Percentiles rank a stretch among this genome's conserved stretches.
phyloP scores from a whole-genome alignment of 1,284 basidiomycete species.

The Pascua guehoae region DNA sequence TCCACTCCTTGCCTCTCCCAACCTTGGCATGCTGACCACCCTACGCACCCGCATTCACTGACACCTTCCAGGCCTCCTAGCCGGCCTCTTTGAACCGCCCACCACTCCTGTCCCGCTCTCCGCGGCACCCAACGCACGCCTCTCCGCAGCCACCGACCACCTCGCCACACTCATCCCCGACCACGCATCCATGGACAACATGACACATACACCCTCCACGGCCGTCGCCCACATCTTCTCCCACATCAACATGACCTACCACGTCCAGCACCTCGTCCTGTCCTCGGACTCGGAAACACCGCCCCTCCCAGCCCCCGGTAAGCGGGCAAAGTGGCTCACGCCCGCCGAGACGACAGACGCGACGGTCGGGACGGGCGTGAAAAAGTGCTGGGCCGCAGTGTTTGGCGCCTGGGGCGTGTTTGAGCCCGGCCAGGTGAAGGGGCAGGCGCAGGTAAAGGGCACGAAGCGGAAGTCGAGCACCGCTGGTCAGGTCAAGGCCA shows the following conservation, averaged over 20 bases:
- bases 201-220: neutral
- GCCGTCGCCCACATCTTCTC: constrained; percentile 74
- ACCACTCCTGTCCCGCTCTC: constrained; percentile 25
- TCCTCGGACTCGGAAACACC: neutral
- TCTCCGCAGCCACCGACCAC: constrained; percentile 2
- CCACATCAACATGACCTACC: constrained; percentile 86
- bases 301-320: neutral
- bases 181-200: neutral
- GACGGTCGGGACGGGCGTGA: constrained; percentile 49
- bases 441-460: neutral
- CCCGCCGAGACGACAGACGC: constrained; percentile 28
- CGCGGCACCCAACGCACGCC: constrained; percentile 3
- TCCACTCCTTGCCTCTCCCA: no score
- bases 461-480: constrained; percentile 8
- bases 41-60: constrained; percentile 6
- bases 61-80: constrained; percentile 68
- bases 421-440: constrained; percentile 12
- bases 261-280: constrained; percentile 52
- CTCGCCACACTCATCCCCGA: constrained; percentile 1
- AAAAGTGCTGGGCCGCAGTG: constrained; percentile 46
- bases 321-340: constrained; percentile 29
- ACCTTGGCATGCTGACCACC: no score
- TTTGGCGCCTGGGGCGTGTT: constrained; percentile 37
- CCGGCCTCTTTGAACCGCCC: constrained; percentile 61
- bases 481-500: neutral